Evolutionary conservation across 2,329 filamentous ascomycete species (phyloP).

Genomic region (Aspergillus sp.): DNA sequence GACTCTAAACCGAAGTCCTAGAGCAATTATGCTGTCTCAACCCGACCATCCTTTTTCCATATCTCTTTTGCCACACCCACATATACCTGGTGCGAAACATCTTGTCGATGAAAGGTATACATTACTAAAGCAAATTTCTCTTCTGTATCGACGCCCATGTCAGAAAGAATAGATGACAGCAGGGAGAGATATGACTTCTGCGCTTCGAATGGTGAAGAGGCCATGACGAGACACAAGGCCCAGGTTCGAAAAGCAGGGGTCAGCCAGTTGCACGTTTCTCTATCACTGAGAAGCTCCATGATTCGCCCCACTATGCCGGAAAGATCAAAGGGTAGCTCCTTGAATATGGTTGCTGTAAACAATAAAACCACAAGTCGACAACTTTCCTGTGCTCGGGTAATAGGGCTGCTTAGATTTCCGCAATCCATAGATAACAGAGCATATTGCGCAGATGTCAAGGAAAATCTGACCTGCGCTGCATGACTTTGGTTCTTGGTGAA

Average conservation of each 20-base stretch:
- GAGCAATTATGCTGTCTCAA: too few relatives aligned
- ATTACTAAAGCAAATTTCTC: background rate
- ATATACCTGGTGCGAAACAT: too few relatives aligned
- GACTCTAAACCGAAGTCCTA: too few relatives aligned
- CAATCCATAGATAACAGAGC: background rate
- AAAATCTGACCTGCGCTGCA: background rate
- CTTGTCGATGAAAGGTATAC: too few relatives aligned
- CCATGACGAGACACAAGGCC: background rate
- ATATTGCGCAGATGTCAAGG: background rate
- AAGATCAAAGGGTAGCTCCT: background rate
- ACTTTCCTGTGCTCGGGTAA: background rate
- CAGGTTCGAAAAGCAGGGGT: background rate
- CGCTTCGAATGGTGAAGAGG: too few relatives aligned
- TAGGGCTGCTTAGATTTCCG: background rate
- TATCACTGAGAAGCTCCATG: background rate
- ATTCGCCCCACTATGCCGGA: background rate
- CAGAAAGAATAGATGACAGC: background rate
- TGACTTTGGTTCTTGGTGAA: background rate
- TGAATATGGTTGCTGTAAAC: background rate
- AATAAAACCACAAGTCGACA: background rate
- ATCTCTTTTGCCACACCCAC: too few relatives aligned
- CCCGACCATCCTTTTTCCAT: too few relatives aligned
- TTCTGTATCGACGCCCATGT: background rate
- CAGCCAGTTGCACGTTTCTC: background rate
- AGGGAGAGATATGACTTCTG: background rate